A percentile compares a stretch with the other conserved stretches of the same genome.
Evolutionary conservation across 1,284 basidiomycete genomes (phyloP).

Genomic region (Trichosporon asahii): DNA sequence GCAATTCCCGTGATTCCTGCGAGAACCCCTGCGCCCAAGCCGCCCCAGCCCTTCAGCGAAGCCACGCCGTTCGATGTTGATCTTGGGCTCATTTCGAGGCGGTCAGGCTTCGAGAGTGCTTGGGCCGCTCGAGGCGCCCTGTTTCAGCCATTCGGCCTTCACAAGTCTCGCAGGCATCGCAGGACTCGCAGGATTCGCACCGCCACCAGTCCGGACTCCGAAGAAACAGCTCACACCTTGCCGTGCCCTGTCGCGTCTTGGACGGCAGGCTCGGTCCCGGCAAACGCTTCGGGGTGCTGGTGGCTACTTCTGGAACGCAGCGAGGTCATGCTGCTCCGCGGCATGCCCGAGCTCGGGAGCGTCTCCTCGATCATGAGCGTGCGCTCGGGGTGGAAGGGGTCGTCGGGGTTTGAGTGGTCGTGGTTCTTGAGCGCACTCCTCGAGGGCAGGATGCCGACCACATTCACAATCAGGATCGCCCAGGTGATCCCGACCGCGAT

Average conservation of each 20-base stretch:
- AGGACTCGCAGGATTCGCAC: no score
- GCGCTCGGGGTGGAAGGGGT: background rate
- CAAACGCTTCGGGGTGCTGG: background rate
- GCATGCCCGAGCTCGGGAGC: background rate
- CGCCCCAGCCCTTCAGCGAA: background rate
- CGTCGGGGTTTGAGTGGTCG: background rate
- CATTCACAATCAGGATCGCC: constrained; percentile 26
- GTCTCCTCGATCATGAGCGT: constrained; percentile 12
- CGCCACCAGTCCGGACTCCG: background rate
- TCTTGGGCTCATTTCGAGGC: background rate
- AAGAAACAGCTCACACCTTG: background rate
- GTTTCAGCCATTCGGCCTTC: constrained; percentile 3
- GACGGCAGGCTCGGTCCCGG: background rate
- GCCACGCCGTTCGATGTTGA: background rate
- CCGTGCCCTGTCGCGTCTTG: background rate
- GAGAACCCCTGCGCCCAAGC: background rate
- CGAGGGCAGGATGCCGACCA: constrained; percentile 28
- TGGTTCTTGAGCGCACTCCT: background rate
- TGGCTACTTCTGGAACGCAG: background rate
- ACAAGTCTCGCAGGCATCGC: no score
- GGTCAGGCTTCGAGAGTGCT: background rate
- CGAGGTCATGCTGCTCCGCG: background rate
- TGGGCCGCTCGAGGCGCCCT: background rate
- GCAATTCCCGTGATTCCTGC: background rate
- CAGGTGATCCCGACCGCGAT: constrained; percentile 31